phyloP scores from a whole-genome alignment of 352 stramenopile species.

The Thalassiosira allenii region DNA sequence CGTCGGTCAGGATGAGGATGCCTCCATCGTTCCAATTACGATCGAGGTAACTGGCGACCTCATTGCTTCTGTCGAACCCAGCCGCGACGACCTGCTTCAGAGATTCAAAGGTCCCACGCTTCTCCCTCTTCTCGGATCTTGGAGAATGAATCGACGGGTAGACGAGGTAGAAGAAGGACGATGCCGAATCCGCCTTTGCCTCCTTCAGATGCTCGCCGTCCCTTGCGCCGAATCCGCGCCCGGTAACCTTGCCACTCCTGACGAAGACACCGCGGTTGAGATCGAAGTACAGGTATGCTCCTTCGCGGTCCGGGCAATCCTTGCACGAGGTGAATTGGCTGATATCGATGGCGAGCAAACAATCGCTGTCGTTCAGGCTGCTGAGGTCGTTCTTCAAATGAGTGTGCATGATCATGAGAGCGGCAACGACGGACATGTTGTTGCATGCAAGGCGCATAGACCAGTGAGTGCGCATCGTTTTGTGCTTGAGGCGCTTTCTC shows the following conservation, averaged over 20 bases:
- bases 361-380: conserved; percentile 6
- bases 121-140: not conserved
- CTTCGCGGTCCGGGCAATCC: not conserved
- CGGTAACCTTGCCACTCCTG: conserved; percentile 18
- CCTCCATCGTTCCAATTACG: conserved; percentile 15
- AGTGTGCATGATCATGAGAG: not conserved
- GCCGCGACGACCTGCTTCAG: conserved; percentile 10
- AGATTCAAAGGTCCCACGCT: conserved; percentile 20
- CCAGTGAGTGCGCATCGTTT: not conserved
- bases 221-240: conserved; percentile 8
- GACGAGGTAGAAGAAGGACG: conserved; percentile 16
- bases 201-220: conserved; percentile 11
- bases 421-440: too few species aligned
- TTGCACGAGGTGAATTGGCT: not conserved
- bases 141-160: conserved; percentile 1
- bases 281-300: conserved; percentile 12
- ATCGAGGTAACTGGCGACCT: not conserved
- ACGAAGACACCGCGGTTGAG: not conserved
- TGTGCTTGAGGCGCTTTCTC: not conserved
- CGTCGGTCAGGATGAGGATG: conserved; percentile 19
- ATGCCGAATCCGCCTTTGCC: not conserved
- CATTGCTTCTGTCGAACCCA: conserved; percentile 17
- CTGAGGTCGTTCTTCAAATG: conserved; percentile 2
- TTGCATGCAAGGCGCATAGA: too few species aligned
- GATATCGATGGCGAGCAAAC: not conserved